Conservation (phyloP, 495 filamentous ascomycete species). For the Neurospora pannonica region DNA sequence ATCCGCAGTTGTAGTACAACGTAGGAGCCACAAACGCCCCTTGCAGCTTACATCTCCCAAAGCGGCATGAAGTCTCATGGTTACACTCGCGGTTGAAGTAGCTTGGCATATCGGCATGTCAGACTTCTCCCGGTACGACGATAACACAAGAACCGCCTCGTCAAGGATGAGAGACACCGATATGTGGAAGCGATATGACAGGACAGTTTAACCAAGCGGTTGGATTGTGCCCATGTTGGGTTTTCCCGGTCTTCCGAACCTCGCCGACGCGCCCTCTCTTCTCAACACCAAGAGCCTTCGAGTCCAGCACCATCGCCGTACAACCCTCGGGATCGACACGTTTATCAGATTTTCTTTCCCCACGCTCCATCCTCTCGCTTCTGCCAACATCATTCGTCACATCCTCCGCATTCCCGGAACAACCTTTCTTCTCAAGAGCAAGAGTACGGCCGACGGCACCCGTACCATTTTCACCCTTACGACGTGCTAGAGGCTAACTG, state of each 20-base stretch:
- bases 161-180: neutral
- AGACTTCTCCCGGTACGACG: neutral
- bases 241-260: neutral
- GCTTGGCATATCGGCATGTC: neutral
- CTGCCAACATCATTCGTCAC: neutral
- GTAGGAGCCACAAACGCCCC: neutral
- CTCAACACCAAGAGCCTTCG: neutral
- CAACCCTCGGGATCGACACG: no score
- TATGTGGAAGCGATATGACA: neutral
- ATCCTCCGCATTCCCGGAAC: rapidly evolving
- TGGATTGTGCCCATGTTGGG: neutral
- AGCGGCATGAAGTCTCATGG: neutral
- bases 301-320: neutral
- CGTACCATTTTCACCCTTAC: neutral
- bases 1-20: neutral
- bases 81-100: neutral
- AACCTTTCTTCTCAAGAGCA: neutral
- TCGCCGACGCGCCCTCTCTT: neutral
- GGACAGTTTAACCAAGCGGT: neutral
- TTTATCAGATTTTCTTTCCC: neutral
- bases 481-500: neutral
- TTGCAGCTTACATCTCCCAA: neutral
- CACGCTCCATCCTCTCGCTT: neutral
- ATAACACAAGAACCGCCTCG: neutral
- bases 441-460: neutral